Evolutionary conservation across 2,329 filamentous ascomycete species (phyloP), one percentile per base, ranked within the genome.

Genomic region (Exophiala lecanii-corni): DNA sequence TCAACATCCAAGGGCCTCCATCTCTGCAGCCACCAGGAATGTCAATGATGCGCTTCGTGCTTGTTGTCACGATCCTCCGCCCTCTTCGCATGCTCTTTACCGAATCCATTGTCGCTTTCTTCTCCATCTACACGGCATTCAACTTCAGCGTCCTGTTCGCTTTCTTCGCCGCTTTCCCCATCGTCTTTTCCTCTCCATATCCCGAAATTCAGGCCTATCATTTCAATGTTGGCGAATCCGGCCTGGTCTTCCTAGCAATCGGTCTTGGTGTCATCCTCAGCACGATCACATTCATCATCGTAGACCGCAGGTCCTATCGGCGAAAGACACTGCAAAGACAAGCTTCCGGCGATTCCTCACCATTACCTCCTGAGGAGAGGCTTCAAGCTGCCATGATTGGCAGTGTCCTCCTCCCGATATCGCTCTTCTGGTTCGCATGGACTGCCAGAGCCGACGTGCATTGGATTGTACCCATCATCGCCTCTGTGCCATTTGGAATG

Each of bases 171-270:
- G 85, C 87, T 1, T 94, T 94, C 56, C 82, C 85, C 0, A 76
- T 92, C 33, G 84, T 94, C 36, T 94, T 92, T 66, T 71, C 82
- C 49, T 61, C 65, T 2, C 49, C 54, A 0, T 62, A 61, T 32
- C 47, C 49, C 4, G 41, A 55, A 19, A 52, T 54, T 23, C 50
- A 52, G 23, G 70, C 87, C 13, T 83, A 92, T 61, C 72, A 75
- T 57, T 86, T 89, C 69, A 76, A 67, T 13, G 54, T 72, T 1
- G 86, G 86, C 39, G 64, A 82, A 13, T 76, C 79, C 1, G 86
- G 86, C 1, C 73, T 95, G 4, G 79, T 85, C 4, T 94, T 88
- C 64, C 83, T 94, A 50, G 86, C 86, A 42, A 86, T 94, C 78
- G 78, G 88, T 34, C 51, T 72, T 2, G 86, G 86, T 33, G 78